Base-by-base conservation (phyloP, 805 yeast species). In the Starmerella powellii region DNA sequence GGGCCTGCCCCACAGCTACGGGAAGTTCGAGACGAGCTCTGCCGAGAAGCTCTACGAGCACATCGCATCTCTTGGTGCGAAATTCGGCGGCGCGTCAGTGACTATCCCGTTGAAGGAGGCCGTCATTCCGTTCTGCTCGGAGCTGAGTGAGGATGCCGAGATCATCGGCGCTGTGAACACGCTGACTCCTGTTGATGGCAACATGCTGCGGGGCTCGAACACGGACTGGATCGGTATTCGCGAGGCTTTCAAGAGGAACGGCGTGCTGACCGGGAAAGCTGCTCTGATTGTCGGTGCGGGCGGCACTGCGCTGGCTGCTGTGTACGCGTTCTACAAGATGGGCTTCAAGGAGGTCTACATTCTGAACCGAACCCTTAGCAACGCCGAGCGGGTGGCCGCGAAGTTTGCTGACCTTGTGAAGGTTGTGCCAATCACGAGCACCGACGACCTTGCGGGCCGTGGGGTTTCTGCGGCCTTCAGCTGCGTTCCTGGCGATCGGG, bases 211-310 rank as follows among this genome's bases (percentile, higher is more conserved):
- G 38, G 98, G 96, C 50, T 88, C 83, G 54, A 91, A 91, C 65
- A 91, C 99, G 33, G 99, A 91, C 60, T 91, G 95, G 94, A 64
- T 76, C 37, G 99, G 98, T 10, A 82, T 91, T 51, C 67, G 66
- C 35, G 72, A 78, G 47, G 73, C 95, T 2, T 75, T 86, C 52
- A 57, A 64, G 16, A 62, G 70, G 46, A 68, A 70, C 44, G 94
- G 94, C 31, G 77, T 76, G 32, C 44, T 59, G 57, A 18, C 56
- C 53, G 45, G 54, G 56, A 27, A 34, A 11, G 64, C 71, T 44
- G 96, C 95, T 26, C 64, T 87, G 45, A 80, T 91, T 34, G 68
- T 91, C 50, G 99, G 99, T 39, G 95, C 95, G 17, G 99, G 99
- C 32, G 99, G 99, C 34, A 87, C 99, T 20, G 78, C 95, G 1